A percentile compares a stretch with the other conserved stretches of the same genome.
phyloP scores from a whole-genome alignment of 441 rosid genomes.

The Pelargonium fulgidum region DNA sequence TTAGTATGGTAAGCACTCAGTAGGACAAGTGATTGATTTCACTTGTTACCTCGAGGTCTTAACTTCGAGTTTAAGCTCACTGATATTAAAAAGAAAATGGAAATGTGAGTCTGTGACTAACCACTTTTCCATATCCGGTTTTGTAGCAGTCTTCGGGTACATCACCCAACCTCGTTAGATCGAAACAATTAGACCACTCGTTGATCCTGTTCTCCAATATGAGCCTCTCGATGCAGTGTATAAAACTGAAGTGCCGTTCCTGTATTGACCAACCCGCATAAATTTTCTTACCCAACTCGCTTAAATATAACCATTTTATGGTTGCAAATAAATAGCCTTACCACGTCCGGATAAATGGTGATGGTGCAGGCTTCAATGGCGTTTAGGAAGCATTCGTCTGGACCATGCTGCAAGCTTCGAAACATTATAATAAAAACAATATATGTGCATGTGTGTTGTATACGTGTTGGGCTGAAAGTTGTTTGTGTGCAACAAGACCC shows the following conservation, averaged over 20 bases:
- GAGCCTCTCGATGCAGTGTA: constrained; percentile 24
- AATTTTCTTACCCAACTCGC: neutral
- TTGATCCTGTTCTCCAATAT: constrained; percentile 14
- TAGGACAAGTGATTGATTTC: too few species aligned
- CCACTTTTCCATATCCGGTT: constrained; percentile 19
- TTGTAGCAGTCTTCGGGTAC: constrained; percentile 24
- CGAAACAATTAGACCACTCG: constrained; percentile 20
- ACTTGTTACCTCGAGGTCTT: too few species aligned
- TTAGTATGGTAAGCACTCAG: too few species aligned
- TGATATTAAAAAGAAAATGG: too few species aligned
- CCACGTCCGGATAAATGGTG: constrained; percentile 19
- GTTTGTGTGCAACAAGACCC: too few species aligned
- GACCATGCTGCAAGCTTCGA: constrained; percentile 21
- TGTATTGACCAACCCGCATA: neutral
- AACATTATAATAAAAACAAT: too few species aligned
- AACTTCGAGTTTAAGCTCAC: too few species aligned
- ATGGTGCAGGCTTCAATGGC: constrained; percentile 25
- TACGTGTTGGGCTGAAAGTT: too few species aligned
- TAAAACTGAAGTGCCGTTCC: constrained; percentile 19
- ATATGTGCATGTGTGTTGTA: too few species aligned
- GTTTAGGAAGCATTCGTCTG: constrained; percentile 25
- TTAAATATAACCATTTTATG: neutral
- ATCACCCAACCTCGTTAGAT: constrained; percentile 14
- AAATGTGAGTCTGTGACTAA: neutral
- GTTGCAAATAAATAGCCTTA: constrained; percentile 5